Evolutionary conservation across 257 asterid species (phyloP), one percentile per base, ranked within the genome.

Genomic region (Lycium barbarum): DNA sequence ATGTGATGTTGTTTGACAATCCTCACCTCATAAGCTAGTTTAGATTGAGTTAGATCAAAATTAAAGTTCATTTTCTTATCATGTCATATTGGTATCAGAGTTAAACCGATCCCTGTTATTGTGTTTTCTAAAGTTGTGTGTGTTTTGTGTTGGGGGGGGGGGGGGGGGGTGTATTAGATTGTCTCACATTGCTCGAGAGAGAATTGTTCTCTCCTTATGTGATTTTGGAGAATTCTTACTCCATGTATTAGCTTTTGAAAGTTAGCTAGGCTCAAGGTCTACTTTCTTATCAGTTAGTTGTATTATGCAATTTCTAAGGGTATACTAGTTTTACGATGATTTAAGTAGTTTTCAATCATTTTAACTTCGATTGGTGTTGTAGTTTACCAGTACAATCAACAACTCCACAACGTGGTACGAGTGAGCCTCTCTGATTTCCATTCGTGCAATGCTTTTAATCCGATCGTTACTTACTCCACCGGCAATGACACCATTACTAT

Each of bases 401-500:
- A 80, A 47, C 72, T 80, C 53, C 91, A 87, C 40, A 83, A 83
- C 22, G 88, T 87, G 68, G 61, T 87, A 47, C 88, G 84, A 70
- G 91, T 83, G 84, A 85, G 63, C 55, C 61, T 51, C 18, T n/a
- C 80, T 10, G 87, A 89, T 22, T 85, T 22, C 80, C 74, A 80
- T 59, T 83, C 83, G 11, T 87, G 91, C 89, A 86, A 80, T 84
- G 70, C 88, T 15, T 49, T 33, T 14, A 40, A 86, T 22, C 91
- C 91, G 1, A 85, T 80, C n/a, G 36, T 11, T 43, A 83, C 86
- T 59, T 85, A 85, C 85, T 81, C 85, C 38, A 84, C 87, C 53
- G 88, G 89, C 74, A 79, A 85, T 18, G 89, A 89, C 83, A 47
- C 87, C 59, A 62, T 85, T 11, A 62, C 83, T 54, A 47, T 88